These are phyloP conservation scores for Aureobasidium lini DNA, from an alignment of 2,329 filamentous ascomycete genomes.

Conservation along the genomic window DNA sequence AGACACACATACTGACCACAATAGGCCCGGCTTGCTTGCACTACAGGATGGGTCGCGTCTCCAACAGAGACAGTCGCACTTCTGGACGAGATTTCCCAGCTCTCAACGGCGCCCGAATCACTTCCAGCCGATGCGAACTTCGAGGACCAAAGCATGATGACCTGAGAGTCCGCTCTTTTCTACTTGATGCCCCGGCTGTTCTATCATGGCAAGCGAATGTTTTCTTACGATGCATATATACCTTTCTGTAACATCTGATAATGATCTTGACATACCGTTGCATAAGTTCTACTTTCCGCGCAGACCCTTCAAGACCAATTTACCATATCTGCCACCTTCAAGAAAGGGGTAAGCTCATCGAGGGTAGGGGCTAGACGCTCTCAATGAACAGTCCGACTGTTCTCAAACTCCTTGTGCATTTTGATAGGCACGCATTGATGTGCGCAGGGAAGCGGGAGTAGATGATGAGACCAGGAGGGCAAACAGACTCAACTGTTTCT, in stretches of 20 bases:
- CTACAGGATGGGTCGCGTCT: conserved; percentile 94
- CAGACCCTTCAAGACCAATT: too few species aligned
- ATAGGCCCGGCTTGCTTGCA: conserved; percentile 74
- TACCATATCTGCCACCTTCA: too few species aligned
- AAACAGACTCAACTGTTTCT: too few species aligned
- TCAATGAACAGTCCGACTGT: too few species aligned
- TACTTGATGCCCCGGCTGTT: background rate
- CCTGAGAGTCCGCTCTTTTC: background rate
- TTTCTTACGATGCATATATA: background rate
- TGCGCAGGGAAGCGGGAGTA: too few species aligned
- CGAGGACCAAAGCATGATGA: background rate
- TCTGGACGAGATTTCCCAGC: conserved; percentile 66
- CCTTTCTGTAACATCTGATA: background rate
- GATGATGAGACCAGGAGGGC: too few species aligned
- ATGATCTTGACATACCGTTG: too few species aligned
- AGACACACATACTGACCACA: conserved; percentile 5
- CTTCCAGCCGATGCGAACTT: background rate
- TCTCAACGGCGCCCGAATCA: background rate
- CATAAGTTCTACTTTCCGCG: too few species aligned
- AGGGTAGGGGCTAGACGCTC: background rate
- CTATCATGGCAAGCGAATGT: background rate
- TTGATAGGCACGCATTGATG: too few species aligned
- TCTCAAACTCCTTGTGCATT: too few species aligned
- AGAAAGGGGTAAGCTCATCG: background rate
- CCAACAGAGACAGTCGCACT: conserved; percentile 84